A percentile compares a stretch with the other conserved stretches of the same genome.
These are phyloP conservation scores for Coemansia sp. DNA, from an alignment of 192 early-diverging fungal genomes.

Conservation along the genomic window DNA sequence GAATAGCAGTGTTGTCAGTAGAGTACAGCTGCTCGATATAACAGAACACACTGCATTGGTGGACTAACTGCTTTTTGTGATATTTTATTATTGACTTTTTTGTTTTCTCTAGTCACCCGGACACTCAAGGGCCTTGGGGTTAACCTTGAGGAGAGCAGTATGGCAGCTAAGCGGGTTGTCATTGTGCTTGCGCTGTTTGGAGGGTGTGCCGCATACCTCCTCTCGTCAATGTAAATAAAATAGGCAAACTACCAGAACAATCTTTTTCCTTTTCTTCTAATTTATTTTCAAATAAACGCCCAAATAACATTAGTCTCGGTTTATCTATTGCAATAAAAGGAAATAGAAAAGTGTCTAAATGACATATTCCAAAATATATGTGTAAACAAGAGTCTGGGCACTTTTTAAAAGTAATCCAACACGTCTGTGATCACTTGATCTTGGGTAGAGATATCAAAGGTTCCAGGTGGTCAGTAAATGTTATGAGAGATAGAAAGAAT, in stretches of 20 bases:
- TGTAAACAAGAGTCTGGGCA: not conserved
- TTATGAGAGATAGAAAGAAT: too few relatives aligned
- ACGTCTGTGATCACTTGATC: not conserved
- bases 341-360: not conserved
- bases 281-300: not conserved
- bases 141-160: slow-evolving; percentile 20
- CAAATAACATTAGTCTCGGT: not conserved
- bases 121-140: slow-evolving; percentile 22
- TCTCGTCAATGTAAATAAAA: slow-evolving; percentile 19
- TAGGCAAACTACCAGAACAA: not conserved
- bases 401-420: not conserved
- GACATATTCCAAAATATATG: not conserved
- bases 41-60: too few relatives aligned
- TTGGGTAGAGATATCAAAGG: too few relatives aligned
- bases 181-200: slow-evolving; percentile 20
- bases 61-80: not conserved
- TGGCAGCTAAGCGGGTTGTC: slow-evolving; percentile 21
- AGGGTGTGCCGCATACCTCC: slow-evolving; percentile 28
- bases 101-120: slow-evolving; percentile 19
- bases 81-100: not conserved
- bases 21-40: too few relatives aligned
- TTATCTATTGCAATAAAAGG: not conserved
- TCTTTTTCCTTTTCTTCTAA: not conserved
- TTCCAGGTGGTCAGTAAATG: not conserved
- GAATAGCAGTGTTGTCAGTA: not conserved